Base-by-base conservation (phyloP, 805 yeast species). In the Wickerhamiella brachini region DNA sequence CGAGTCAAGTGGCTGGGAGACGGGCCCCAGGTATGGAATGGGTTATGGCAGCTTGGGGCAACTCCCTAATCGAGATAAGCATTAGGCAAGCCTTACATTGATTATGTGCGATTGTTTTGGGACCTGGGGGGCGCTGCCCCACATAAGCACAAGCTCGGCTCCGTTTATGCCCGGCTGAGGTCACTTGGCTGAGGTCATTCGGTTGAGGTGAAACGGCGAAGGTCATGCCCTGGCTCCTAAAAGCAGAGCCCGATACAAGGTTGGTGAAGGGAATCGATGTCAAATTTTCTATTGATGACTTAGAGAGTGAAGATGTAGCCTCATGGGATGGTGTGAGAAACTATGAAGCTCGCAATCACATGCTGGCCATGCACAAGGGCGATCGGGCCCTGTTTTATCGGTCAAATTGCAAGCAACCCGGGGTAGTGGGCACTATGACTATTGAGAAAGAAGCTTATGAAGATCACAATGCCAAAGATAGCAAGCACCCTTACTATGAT, bases 291-390 rank as follows among this genome's bases (percentile, higher is more conserved):
- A 63, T 77, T 6, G 65, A 65, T 8, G 76, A 72, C 29, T 62
- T 78, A 12, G 59, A 68, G 17, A 56, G 66, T 5, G 71, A 67
- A 8, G 65, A 61, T 5, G 53, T 53, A 1, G 75, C 74, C 49
- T 69, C 74, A n/a, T 78, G 82, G 82, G 77, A 76, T 54, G 82
- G 83, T 1, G 81, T 78, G 10, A 65, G 83, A 45, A 78, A 78
- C 58, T 71, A 71, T 53, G 81, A 77, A 62, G 81, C 82, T 1
- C 66, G 73, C 53, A 78, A 77, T 55, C 69, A 71, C 53, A 68
- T 78, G 71, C 56, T 70, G 18, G 63, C 65, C 39, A 78, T 78
- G 82, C 54, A 62, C 18, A 56, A 56, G 42, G 75, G 71, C 15
- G 82, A 78, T 52, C 49, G 70, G 8, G 71, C 74, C 23, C 65